Percentiles rank a stretch among this genome's conserved stretches.
Evolutionary conservation across 2,329 filamentous ascomycete genomes (phyloP).

Genomic region (Alternaria novae-zelandiae): DNA sequence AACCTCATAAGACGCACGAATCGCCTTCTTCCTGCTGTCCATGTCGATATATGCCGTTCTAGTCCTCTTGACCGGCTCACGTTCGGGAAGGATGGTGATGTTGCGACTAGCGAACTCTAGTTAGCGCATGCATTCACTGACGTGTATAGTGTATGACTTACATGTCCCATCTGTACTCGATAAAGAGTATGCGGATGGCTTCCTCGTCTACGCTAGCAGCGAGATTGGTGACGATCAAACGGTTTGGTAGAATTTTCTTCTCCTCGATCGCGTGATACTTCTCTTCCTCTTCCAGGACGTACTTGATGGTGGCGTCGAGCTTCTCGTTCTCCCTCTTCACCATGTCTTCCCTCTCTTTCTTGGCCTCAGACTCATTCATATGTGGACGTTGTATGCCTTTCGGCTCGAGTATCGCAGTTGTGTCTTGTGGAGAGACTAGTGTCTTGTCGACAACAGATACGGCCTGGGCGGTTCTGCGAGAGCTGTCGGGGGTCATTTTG

Average conservation of each 20-base stretch:
- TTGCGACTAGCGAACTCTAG: slow-evolving; percentile 10
- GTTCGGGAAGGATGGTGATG: slow-evolving; percentile 22
- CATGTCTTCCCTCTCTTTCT: slow-evolving; percentile 11
- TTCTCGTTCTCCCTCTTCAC: slow-evolving; percentile 14
- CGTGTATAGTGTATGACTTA: slow-evolving; percentile 7
- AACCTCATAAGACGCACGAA: slow-evolving; percentile 15
- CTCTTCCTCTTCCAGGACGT: slow-evolving; percentile 17
- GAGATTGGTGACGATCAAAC: slow-evolving; percentile 35
- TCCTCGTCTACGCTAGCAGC: slow-evolving; percentile 29
- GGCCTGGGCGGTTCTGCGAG: background rate
- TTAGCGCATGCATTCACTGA: background rate
- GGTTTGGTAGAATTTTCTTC: slow-evolving; percentile 9
- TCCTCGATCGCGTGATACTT: slow-evolving; percentile 13
- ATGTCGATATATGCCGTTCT: slow-evolving; percentile 32
- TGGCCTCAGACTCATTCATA: slow-evolving; percentile 8
- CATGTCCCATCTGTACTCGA: slow-evolving; percentile 20
- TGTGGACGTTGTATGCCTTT: slow-evolving; percentile 4
- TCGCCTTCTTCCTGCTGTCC: slow-evolving; percentile 18
- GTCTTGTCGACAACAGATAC: background rate
- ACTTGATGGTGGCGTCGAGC: slow-evolving; percentile 12
- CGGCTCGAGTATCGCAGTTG: background rate
- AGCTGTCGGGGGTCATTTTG: background rate
- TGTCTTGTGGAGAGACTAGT: background rate
- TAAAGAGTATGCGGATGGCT: slow-evolving; percentile 24
- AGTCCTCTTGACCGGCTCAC: slow-evolving; percentile 28